Evolutionary conservation across 371 early-diverging fungal species (phyloP), one percentile per base, ranked within the genome.

Genomic region (Apophysomyces ossiformis): DNA sequence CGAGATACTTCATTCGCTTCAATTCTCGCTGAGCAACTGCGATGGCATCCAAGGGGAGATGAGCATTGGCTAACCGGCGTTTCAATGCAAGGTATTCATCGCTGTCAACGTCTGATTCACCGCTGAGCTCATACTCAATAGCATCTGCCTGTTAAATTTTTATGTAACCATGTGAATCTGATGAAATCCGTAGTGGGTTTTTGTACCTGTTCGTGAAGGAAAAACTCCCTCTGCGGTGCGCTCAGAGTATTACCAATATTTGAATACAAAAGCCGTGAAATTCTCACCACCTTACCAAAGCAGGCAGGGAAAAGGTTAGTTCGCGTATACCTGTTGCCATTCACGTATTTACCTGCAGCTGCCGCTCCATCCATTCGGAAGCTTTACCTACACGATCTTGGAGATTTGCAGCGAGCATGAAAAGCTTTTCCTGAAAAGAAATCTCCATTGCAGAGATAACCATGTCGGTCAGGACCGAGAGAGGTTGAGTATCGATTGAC

Each of bases 191-290:
- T 62, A 26, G 32, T 26, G 32, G 32, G 12, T 38, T 12, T 26
- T 38, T 37, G 58, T 68, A 87, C 90, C 85, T 92, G 95, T 74
- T 94, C 90, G n/a, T 92, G 85, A 62, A 94, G 81, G 70, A 92
- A 89, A 64, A 88, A 92, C 75, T 95, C 95, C 37, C 92, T 81
- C 66, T 93, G 93, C 74, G 91, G 90, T 73, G 91, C 86, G 60
- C 83, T 89, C 11, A 93, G 75, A 68, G 91, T 91, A 56, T 87
- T 89, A 72, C 92, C 92, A 6, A 93, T 87, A n/a, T 87, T 91
- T 8, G 89, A 84, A 66, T 92, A 92, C 15, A 93, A 84, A 76
- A 92, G 88, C 73, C 90, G 90, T 36, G 92, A 90, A 41, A 94
- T 92, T 66, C 87, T 90, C 46, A 92, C 75, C 1, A 92, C 89